Evolutionary conservation across 2,329 filamentous ascomycete genomes (phyloP).

Genomic region (Plenodomus lindquistii): DNA sequence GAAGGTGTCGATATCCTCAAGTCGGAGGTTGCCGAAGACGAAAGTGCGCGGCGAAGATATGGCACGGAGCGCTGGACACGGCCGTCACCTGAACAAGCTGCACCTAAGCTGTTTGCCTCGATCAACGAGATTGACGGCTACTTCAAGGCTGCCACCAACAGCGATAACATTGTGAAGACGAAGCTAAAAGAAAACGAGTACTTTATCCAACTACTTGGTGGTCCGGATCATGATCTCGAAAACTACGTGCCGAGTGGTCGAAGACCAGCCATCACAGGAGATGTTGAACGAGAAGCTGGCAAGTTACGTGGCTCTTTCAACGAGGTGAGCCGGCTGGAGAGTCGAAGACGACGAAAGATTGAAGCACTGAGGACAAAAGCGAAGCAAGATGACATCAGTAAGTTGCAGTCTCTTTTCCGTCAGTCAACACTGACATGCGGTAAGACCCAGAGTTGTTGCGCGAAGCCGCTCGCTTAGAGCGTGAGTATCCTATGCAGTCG

Average conservation of each 20-base stretch:
- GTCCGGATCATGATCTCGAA: slow-evolving; percentile 78
- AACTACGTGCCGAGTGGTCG: slow-evolving; percentile 88
- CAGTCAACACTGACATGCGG: slow-evolving; percentile 25
- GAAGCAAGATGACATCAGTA: slow-evolving; percentile 83
- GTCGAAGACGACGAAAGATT: slow-evolving; percentile 75
- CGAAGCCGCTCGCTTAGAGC: slow-evolving; percentile 83
- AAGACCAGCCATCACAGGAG: slow-evolving; percentile 75
- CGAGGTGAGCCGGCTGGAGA: slow-evolving; percentile 82
- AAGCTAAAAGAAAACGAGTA: slow-evolving; percentile 79
- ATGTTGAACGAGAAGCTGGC: slow-evolving; percentile 77
- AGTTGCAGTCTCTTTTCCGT: slow-evolving; percentile 26
- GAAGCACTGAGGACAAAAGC: slow-evolving; percentile 79
- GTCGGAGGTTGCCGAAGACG: slow-evolving; percentile 83
- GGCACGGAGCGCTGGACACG: slow-evolving; percentile 87
- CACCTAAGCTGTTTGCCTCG: slow-evolving; percentile 72
- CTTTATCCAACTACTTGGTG: slow-evolving; percentile 74
- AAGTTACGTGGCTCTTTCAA: slow-evolving; percentile 79
- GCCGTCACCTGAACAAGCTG: slow-evolving; percentile 69
- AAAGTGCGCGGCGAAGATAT: slow-evolving; percentile 72
- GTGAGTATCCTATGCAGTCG: slow-evolving; percentile 80
- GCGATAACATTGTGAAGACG: slow-evolving; percentile 71
- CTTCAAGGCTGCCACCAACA: slow-evolving; percentile 71
- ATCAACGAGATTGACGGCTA: slow-evolving; percentile 83
- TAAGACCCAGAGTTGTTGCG: slow-evolving; percentile 73
- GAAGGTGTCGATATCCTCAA: slow-evolving; percentile 80